Evolutionary conservation across 2,329 filamentous ascomycete genomes (phyloP).

Genomic region (Ceratocystis papillata): DNA sequence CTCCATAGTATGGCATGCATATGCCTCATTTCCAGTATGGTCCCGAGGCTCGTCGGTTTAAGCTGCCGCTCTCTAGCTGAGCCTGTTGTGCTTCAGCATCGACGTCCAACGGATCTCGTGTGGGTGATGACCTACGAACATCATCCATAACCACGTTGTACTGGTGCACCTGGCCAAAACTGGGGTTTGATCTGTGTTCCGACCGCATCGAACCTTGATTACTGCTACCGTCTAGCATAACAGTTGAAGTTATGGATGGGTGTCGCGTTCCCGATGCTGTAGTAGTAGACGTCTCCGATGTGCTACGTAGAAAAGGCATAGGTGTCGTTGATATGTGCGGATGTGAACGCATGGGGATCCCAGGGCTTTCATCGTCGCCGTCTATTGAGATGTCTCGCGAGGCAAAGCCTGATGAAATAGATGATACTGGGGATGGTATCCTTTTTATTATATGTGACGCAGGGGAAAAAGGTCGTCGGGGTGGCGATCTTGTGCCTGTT

Average conservation of each 20-base stretch:
- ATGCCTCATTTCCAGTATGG: constrained; percentile 8
- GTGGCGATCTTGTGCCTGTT: constrained; percentile 1
- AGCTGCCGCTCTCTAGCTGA: constrained; percentile 13
- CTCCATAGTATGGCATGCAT: background rate
- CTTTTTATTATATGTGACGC: background rate
- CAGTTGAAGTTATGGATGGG: constrained; percentile 42
- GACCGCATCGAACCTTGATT: constrained; percentile 33
- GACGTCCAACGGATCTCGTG: constrained; percentile 10
- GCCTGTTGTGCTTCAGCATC: constrained; percentile 21
- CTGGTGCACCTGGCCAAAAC: constrained; percentile 47
- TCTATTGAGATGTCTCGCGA: constrained; percentile 20
- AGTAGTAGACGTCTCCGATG: constrained; percentile 20
- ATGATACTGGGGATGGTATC: constrained; percentile 9
- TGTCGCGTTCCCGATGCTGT: constrained; percentile 41
- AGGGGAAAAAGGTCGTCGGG: constrained; percentile 18
- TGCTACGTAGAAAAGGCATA: constrained; percentile 47
- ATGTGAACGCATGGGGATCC: constrained; percentile 26
- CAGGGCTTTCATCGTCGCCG: constrained; percentile 25
- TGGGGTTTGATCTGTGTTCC: constrained; percentile 41
- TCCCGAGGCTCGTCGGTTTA: constrained; percentile 7
- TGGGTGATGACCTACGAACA: constrained; percentile 13
- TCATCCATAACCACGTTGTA: constrained; percentile 37
- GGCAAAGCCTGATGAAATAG: constrained; percentile 13
- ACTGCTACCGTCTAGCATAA: constrained; percentile 38
- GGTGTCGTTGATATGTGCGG: constrained; percentile 30